A percentile compares a stretch with the other conserved stretches of the same genome.
phyloP scores from a whole-genome alignment of 192 early-diverging fungal genomes.

The Coemansia nantahalensis region DNA sequence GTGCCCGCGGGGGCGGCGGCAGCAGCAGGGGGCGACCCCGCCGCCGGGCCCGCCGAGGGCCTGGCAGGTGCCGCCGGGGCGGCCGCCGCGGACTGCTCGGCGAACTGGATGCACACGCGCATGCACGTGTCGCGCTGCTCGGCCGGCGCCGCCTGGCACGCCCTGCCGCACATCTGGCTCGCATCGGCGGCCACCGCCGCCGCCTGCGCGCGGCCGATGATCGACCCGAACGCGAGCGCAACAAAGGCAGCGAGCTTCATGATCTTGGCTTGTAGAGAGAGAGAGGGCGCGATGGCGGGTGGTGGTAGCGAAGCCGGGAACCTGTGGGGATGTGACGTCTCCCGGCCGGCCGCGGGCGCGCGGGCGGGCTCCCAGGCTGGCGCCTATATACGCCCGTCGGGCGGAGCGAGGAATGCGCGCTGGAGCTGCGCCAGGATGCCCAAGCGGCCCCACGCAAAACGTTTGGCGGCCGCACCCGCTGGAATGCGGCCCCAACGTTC shows the following conservation, averaged over 20 bases:
- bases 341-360: too few species aligned
- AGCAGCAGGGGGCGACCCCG: neutral
- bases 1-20: neutral
- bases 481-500: too few species aligned
- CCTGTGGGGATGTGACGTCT: too few species aligned
- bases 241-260: slow-evolving; percentile 18
- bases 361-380: too few species aligned
- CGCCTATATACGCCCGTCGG: too few species aligned
- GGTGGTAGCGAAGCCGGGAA: too few species aligned
- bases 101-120: slow-evolving; percentile 30
- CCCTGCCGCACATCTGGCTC: slow-evolving; percentile 17
- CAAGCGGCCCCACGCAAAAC: too few species aligned
- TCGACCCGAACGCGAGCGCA: neutral
- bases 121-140: slow-evolving; percentile 33
- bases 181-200: slow-evolving; percentile 2
- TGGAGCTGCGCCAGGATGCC: too few species aligned
- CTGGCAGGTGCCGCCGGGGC: slow-evolving; percentile 5
- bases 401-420: too few species aligned
- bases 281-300: too few species aligned
- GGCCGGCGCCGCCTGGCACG: slow-evolving; percentile 21
- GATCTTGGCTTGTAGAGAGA: too few species aligned
- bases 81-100: slow-evolving; percentile 24
- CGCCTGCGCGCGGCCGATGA: slow-evolving; percentile 5
- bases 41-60: neutral
- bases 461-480: too few species aligned